Evolutionary conservation across 805 yeast species (phyloP).

Genomic region (Yarrowia yakushimensis): DNA sequence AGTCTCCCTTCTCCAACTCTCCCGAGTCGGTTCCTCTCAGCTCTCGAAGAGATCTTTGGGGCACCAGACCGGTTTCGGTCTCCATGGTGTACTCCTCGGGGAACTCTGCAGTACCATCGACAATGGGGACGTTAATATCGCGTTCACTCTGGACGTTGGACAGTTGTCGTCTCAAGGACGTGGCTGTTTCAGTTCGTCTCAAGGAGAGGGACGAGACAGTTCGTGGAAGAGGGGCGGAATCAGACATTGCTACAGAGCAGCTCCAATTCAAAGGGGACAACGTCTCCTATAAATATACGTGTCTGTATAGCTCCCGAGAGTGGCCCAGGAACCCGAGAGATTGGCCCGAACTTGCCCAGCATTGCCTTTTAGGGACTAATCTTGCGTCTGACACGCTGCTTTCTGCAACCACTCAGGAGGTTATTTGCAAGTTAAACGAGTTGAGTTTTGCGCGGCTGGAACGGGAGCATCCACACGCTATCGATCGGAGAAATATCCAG

Average conservation of each 20-base stretch:
- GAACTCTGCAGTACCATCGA: constrained; percentile 48
- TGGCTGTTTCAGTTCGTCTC: constrained; percentile 4
- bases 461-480: neutral
- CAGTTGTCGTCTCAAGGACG: constrained; percentile 1
- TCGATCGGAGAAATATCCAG: neutral
- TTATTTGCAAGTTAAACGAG: neutral
- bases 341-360: neutral
- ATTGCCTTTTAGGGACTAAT: constrained; percentile 11
- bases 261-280: neutral
- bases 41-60: constrained; percentile 36
- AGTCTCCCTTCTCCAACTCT: constrained; percentile 37
- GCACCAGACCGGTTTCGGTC: constrained; percentile 84
- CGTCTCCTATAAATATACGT: neutral
- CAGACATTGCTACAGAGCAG: constrained; percentile 4
- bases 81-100: constrained; percentile 92
- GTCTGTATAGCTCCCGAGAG: neutral
- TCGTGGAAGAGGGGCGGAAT: neutral
- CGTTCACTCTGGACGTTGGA: constrained; percentile 45
- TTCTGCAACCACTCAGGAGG: neutral
- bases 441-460: constrained; percentile 1
- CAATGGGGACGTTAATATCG: constrained; percentile 49
- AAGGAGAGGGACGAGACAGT: neutral
- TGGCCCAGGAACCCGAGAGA: neutral
- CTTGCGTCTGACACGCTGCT: neutral
- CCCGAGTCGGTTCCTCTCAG: constrained; percentile 28